A percentile compares a stretch with the other conserved stretches of the same genome.
Conservation (phyloP, 2,329 filamentous ascomycete genomes). For the Xylaria sp. region DNA sequence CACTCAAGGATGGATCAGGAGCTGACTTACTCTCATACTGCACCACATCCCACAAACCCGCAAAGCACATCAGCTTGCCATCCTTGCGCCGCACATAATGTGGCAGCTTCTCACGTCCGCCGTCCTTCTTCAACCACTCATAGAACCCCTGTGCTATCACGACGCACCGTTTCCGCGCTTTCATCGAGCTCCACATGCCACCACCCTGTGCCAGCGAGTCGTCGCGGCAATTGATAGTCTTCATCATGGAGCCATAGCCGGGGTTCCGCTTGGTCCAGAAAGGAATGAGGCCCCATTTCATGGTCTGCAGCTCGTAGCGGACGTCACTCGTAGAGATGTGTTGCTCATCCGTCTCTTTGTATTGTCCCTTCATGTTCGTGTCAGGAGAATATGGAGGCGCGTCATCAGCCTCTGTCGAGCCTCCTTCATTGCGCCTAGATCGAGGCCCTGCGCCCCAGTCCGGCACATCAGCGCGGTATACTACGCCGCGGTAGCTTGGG, state of each 20-base stretch:
- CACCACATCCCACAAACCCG: constrained; percentile 91
- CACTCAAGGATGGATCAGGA: not conserved
- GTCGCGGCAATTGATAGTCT: constrained; percentile 94
- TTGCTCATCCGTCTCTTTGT: constrained; percentile 29
- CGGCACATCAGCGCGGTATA: constrained; percentile 81
- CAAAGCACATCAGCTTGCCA: constrained; percentile 85
- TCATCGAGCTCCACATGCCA: constrained; percentile 94
- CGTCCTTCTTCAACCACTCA: constrained; percentile 88
- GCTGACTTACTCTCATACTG: constrained; percentile 73
- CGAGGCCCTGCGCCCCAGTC: constrained; percentile 65
- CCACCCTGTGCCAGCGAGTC: constrained; percentile 80
- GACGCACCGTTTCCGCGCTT: constrained; percentile 86
- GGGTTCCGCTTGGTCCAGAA: constrained; percentile 91
- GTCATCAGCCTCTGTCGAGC: constrained; percentile 39
- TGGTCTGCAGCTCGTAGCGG: constrained; percentile 85
- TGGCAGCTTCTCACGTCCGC: constrained; percentile 79
- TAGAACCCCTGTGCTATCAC: constrained; percentile 93
- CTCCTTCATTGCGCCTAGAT: constrained; percentile 25
- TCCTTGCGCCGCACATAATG: constrained; percentile 86
- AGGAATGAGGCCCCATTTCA: constrained; percentile 96
- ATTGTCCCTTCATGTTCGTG: not conserved
- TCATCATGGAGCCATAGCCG: constrained; percentile 79
- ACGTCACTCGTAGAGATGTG: constrained; percentile 37
- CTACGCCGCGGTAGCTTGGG: constrained; percentile 83
- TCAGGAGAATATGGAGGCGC: not conserved